Conservation (phyloP, 73 alveolate genomes). For the Effrenium voratum region DNA sequence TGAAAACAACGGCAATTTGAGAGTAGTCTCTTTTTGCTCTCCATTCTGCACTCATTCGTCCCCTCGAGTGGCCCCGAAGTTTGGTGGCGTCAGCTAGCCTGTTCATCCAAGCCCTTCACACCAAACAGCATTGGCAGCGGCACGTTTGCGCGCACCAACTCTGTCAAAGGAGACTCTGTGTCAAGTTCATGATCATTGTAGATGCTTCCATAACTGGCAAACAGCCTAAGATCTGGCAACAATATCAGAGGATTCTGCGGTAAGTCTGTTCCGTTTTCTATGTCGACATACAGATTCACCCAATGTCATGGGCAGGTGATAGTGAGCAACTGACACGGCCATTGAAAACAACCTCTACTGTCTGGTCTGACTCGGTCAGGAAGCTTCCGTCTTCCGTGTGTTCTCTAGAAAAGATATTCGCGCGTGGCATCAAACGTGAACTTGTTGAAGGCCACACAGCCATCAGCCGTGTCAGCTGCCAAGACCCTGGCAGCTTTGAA, state of each 20-base stretch:
- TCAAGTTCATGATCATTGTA: background rate
- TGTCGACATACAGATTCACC: background rate
- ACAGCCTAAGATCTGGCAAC: constrained; percentile 13
- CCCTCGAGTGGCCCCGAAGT: too few species aligned
- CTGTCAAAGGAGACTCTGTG: background rate
- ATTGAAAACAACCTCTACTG: background rate
- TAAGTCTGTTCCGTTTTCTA: background rate
- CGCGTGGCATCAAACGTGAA: background rate
- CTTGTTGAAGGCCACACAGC: background rate
- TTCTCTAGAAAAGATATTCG: background rate
- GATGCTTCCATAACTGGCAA: background rate
- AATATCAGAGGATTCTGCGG: background rate
- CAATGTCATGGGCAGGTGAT: background rate
- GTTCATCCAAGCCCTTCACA: background rate
- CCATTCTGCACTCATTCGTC: too few species aligned
- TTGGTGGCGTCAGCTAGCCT: too few species aligned
- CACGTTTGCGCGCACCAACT: constrained; percentile 10
- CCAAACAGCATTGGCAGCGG: constrained; percentile 13
- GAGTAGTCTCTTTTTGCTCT: too few species aligned
- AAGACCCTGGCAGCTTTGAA: constrained; percentile 1
- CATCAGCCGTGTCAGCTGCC: constrained; percentile 21
- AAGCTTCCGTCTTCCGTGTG: background rate
- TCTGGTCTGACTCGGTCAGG: too few species aligned
- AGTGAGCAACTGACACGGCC: background rate
- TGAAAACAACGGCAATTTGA: too few species aligned